These are phyloP conservation scores for Canavalia ensiformis DNA, from an alignment of 306 rosid genomes.

Conservation along the genomic window DNA sequence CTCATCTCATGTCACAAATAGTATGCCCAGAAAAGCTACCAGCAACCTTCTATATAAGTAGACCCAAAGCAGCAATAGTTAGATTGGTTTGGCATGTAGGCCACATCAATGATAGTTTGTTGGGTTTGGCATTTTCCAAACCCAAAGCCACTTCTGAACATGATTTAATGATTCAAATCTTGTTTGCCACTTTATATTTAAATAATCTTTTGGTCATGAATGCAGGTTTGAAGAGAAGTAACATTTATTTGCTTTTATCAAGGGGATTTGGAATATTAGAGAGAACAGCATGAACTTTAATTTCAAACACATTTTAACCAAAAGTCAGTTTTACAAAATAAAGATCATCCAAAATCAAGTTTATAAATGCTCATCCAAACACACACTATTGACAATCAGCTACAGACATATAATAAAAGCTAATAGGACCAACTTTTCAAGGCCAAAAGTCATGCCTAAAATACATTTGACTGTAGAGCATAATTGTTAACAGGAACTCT, in stretches of 20 bases:
- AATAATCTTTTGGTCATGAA: background rate
- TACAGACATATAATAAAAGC: background rate
- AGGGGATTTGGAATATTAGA: background rate
- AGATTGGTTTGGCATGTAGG: background rate
- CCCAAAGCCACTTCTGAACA: background rate
- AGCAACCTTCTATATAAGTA: background rate
- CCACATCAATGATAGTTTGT: background rate
- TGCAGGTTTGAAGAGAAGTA: background rate
- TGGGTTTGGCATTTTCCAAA: background rate
- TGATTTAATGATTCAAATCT: background rate
- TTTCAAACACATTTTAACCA: background rate
- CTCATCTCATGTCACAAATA: background rate
- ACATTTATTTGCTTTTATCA: background rate
- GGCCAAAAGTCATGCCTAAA: background rate
- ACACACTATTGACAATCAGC: background rate
- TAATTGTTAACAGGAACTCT: background rate
- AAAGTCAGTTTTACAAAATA: conserved; percentile 4
- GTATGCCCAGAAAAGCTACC: conserved; percentile 8
- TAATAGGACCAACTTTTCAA: background rate
- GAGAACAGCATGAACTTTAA: background rate
- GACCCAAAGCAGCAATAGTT: background rate
- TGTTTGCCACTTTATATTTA: background rate
- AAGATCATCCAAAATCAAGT: background rate
- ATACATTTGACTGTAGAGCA: conserved; percentile 2
- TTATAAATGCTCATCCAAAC: background rate